Evolutionary conservation across 345 rosid genomes (phyloP).

Genomic region (Salix suchowensis): DNA sequence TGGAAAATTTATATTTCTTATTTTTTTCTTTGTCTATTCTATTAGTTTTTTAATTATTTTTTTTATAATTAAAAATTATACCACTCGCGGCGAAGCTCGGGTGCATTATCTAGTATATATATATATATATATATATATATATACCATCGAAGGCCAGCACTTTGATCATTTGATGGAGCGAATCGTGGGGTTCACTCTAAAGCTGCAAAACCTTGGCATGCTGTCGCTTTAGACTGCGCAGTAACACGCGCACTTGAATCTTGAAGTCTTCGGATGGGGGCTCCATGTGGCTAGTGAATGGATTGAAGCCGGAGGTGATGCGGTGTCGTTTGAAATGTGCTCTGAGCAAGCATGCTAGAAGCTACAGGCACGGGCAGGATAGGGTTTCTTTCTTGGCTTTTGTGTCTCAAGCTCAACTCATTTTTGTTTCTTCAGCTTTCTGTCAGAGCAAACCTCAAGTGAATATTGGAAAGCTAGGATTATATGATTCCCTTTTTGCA

Average conservation of each 20-base stretch:
- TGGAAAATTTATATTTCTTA: no score
- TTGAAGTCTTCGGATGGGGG: not conserved
- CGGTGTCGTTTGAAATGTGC: no score
- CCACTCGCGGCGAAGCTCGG: no score
- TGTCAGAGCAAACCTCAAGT: not conserved
- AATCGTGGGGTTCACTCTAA: slow-evolving; percentile 21
- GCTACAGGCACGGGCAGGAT: not conserved
- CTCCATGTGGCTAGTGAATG: not conserved
- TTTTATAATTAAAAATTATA: no score
- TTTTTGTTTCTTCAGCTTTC: not conserved
- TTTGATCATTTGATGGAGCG: not conserved
- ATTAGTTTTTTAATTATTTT: no score
- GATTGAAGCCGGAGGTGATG: not conserved
- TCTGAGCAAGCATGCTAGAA: not conserved
- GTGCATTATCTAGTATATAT: no score
- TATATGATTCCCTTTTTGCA: not conserved
- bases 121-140: no score
- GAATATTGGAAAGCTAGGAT: not conserved
- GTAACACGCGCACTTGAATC: slow-evolving; percentile 4
- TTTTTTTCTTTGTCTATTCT: no score
- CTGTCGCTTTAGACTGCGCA: not conserved
- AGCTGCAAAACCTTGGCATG: slow-evolving; percentile 6
- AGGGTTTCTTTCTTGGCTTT: slow-evolving; percentile 1
- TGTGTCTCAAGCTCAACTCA: not conserved
- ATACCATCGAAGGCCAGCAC: not conserved